Evolutionary conservation across 768 basidiomycete genomes (phyloP).

Genomic region (Suillus luteus): DNA sequence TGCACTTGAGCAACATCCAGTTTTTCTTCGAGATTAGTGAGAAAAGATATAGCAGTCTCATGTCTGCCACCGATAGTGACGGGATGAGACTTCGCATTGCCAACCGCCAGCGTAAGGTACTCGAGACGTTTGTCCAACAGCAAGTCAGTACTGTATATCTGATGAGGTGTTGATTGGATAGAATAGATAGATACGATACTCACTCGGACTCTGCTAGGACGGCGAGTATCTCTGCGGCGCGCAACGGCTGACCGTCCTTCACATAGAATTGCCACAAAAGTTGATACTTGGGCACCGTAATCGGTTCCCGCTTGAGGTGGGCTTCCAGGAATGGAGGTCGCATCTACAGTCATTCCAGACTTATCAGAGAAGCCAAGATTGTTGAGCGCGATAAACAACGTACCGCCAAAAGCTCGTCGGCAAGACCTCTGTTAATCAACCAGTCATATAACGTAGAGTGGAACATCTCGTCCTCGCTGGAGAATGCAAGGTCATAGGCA

Average conservation of each 20-base stretch:
- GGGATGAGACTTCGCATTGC: slow-evolving; percentile 95
- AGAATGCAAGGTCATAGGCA: slow-evolving; percentile 85
- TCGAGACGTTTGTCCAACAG: slow-evolving; percentile 78
- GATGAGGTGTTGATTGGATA: background rate
- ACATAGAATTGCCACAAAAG: slow-evolving; percentile 98
- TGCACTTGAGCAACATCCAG: slow-evolving; percentile 97
- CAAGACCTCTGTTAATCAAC: slow-evolving; percentile 76
- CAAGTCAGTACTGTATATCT: slow-evolving; percentile 56
- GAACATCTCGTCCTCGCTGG: slow-evolving; percentile 88
- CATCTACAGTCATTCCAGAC: slow-evolving; percentile 51
- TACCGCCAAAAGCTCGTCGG: slow-evolving; percentile 91
- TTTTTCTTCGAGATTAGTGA: slow-evolving; percentile 94
- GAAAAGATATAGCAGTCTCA: slow-evolving; percentile 91
- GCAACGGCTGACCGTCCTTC: slow-evolving; percentile 82
- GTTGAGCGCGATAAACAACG: slow-evolving; percentile 22
- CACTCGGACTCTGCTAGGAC: slow-evolving; percentile 86
- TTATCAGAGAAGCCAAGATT: slow-evolving; percentile 16
- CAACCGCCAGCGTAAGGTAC: slow-evolving; percentile 91
- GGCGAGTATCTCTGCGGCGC: slow-evolving; percentile 85
- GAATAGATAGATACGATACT: slow-evolving; percentile 27
- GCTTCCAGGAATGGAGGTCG: slow-evolving; percentile 86
- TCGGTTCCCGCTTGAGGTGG: slow-evolving; percentile 81
- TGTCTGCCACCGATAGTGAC: slow-evolving; percentile 74
- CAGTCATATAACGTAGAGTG: slow-evolving; percentile 95
- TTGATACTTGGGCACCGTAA: slow-evolving; percentile 80